Evolutionary conservation across 352 stramenopile species (phyloP).

Genomic region (Phytopythium boreale): DNA sequence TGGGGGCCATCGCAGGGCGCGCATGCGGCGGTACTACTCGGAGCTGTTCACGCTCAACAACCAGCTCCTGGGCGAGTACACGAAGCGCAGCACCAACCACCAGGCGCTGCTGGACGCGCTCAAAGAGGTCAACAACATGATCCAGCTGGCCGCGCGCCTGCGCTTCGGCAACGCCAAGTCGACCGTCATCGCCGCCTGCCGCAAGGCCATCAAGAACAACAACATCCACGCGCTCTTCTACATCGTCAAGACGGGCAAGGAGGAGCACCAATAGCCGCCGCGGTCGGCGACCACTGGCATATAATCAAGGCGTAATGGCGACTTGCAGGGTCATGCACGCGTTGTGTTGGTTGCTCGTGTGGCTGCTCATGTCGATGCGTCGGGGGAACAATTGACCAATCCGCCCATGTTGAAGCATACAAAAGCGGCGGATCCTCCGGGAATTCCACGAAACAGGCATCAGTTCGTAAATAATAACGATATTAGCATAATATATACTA

Average conservation of each 20-base stretch:
- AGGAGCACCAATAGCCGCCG: constrained; percentile 58
- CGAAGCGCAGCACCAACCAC: constrained; percentile 91
- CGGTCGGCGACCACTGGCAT: background rate
- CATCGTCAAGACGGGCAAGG: constrained; percentile 82
- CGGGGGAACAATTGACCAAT: too few species aligned
- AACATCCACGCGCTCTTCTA: constrained; percentile 86
- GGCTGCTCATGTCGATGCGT: too few species aligned
- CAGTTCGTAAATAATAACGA: background rate
- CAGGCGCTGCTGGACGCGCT: constrained; percentile 86
- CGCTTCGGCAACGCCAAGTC: constrained; percentile 85
- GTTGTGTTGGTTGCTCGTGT: too few species aligned
- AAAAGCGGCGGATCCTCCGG: background rate
- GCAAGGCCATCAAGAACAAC: constrained; percentile 90
- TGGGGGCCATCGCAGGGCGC: constrained; percentile 22
- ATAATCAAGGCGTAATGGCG: background rate
- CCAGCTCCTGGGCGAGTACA: constrained; percentile 90
- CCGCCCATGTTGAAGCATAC: background rate
- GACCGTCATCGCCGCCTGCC: constrained; percentile 75
- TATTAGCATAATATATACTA: background rate
- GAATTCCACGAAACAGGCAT: background rate
- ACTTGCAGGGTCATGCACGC: background rate
- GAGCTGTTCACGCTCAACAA: constrained; percentile 91
- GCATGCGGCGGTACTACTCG: constrained; percentile 88
- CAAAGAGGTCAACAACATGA: constrained; percentile 92
- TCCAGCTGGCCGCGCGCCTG: constrained; percentile 86